Evolutionary conservation across 257 asterid genomes (phyloP), one percentile per base, ranked within the genome.

Genomic region (Capsicum chinense): DNA sequence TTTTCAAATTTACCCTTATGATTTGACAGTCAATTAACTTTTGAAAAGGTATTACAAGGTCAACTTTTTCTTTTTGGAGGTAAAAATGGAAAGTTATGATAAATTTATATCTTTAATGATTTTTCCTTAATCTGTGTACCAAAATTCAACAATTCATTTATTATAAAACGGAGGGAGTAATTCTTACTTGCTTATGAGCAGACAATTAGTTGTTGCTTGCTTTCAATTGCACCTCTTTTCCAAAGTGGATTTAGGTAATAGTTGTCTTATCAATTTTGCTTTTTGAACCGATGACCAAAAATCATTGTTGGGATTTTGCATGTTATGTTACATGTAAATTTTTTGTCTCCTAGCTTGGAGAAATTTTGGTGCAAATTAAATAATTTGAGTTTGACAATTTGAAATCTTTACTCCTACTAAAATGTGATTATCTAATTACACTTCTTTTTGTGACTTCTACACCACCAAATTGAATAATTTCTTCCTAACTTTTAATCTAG

Each of bases 381-480:
- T 78, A 78, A 78, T 78, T 69, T 54, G 33, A 26, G 81, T 78
- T 63, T 78, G 81, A 78, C 81, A 78, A 52, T 56, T 76, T 76
- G 9, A 15, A 76, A 76, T 78, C 15, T 54, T 54, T 52, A 78
- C 0, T 26, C 48, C 50, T 4, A 14, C 64, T 76, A 76, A 54
- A 52, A 78, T 13, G 81, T 26, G 64, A 54, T 78, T 26, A 54
- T 78, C 64, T 3, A 78, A 76, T 39, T 39, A 39, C 64, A 54
- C 48, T 3, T 14, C n/a, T 48, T 44, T 74, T 33, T 50, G 48
- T 74, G 60, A 74, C 80, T 74, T 74, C 19, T 74, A 6, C 58
- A 9, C 44, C 44, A 48, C 80, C 60, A 42, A 74, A 6, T 69
- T 78, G 48, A 78, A 54, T 78, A 78, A 54, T 52, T 54, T 63